Percentiles rank a stretch among this genome's conserved stretches.
Evolutionary conservation across 805 yeast species (phyloP).

Genomic region (Peterozyma xylosa): DNA sequence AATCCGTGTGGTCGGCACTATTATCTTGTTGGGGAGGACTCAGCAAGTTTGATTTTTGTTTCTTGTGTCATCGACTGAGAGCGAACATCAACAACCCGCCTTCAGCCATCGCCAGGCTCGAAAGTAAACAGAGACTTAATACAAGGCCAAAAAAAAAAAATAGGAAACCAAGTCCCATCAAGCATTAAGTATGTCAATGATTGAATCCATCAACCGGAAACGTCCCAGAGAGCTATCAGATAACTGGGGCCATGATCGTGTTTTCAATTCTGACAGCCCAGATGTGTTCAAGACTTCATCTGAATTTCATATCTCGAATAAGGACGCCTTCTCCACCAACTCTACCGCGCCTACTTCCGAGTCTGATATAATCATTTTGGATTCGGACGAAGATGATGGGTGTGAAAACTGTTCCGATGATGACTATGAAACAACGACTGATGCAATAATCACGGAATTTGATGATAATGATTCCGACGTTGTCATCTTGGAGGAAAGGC

Average conservation of each 20-base stretch:
- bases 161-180: too few relatives aligned
- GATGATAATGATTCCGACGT: conserved; percentile 9
- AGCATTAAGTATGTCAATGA: conserved; percentile 10
- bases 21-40: too few relatives aligned
- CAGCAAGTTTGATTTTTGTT: too few relatives aligned
- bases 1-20: too few relatives aligned
- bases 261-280: conserved; percentile 6
- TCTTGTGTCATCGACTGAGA: too few relatives aligned
- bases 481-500: conserved; percentile 8
- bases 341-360: background rate
- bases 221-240: conserved; percentile 24
- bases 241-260: conserved; percentile 9
- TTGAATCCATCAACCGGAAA: conserved; percentile 24
- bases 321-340: background rate
- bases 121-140: too few relatives aligned
- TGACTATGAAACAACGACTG: conserved; percentile 7
- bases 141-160: too few relatives aligned
- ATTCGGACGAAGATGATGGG: conserved; percentile 31
- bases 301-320: background rate
- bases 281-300: background rate
- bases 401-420: conserved; percentile 10
- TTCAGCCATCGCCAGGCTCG: too few relatives aligned
- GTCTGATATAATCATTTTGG: conserved; percentile 27
- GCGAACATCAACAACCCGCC: too few relatives aligned
- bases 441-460: background rate